Evolutionary conservation across 2,329 filamentous ascomycete species (phyloP), one percentile per base, ranked within the genome.

Genomic region (Passalora sequoiae): DNA sequence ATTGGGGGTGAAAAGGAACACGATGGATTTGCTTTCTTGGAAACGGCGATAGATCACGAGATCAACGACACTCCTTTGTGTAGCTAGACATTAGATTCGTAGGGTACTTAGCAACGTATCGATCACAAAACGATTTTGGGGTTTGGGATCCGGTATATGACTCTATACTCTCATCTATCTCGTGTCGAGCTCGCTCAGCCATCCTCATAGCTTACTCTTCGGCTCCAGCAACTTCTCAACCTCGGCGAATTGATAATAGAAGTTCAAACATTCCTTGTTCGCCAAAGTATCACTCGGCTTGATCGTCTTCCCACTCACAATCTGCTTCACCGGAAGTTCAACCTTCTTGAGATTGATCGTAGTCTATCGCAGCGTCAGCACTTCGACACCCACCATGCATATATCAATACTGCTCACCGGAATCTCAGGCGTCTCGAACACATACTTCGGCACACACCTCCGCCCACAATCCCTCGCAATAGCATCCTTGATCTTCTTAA

Each of bases 331-430:
- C 0, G 86, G 86, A 40, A 92, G 57, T 62, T 92, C 86, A 3
- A 92, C 86, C 64, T 92, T 92, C 63, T 92, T 92, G 38, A 86
- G 66, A 60, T 91, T 92, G 50, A 92, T 80, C 0, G 86, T 92
- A 0, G 81, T 85, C 80, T 88, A 35, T 33, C 12, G 33, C 19
- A 3, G 9, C 10, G 13, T 47, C 19, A 50, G 37, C 17, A 37
- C 2, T 12, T 7, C 19, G n/a, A 4, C 20, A 29, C 8, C 21
- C 3, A 38, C 15, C 1, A 13, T 4, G 9, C 8, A 12, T n/a
- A n/a, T n/a, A 17, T 21, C 27, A 8, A 12, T 2, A 28, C 12
- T 15, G 74, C 81, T 68, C 65, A 86, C 84, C 48, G 86, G 87
- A 60, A 92, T 89, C 54, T 86, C 86, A 13, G 81, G 81, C 5